Percentiles rank a stretch among this genome's conserved stretches.
Conservation (phyloP, 177 flowering plant genomes). For the Vitis hybrid region DNA sequence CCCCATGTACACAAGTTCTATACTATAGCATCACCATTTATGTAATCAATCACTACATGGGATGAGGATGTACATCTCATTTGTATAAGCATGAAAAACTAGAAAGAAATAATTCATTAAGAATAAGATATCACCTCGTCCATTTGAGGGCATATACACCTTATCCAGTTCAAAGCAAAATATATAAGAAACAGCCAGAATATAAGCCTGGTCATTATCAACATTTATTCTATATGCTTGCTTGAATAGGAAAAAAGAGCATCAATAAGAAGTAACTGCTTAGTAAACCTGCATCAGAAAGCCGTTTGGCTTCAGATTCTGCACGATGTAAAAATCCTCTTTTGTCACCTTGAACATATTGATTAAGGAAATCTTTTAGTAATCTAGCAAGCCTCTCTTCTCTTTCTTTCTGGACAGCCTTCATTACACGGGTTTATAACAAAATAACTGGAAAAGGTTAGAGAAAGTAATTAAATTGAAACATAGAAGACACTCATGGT, state of each 20-base stretch:
- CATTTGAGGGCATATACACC: too few relatives aligned
- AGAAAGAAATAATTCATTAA: too few relatives aligned
- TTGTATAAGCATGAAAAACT: too few relatives aligned
- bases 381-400: conserved; percentile 79
- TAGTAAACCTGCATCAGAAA: conserved; percentile 63
- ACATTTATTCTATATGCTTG: background rate
- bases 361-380: conserved; percentile 64
- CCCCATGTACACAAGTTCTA: too few relatives aligned
- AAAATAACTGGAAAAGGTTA: background rate
- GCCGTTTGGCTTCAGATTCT: conserved; percentile 77
- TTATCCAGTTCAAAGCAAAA: too few relatives aligned
- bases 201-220: too few relatives aligned
- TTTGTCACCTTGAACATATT: conserved; percentile 73
- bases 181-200: too few relatives aligned
- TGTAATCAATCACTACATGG: too few relatives aligned
- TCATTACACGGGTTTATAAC: conserved; percentile 19
- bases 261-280: background rate
- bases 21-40: too few relatives aligned
- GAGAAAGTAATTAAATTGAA: background rate
- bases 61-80: too few relatives aligned
- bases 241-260: background rate
- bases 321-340: conserved; percentile 61
- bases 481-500: background rate
- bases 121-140: too few relatives aligned
- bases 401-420: conserved; percentile 89